A percentile compares a stretch with the other conserved stretches of the same genome.
These are phyloP conservation scores for Yamadazyma diospyri DNA, from an alignment of 1,139 yeast genomes.

Conservation along the genomic window DNA sequence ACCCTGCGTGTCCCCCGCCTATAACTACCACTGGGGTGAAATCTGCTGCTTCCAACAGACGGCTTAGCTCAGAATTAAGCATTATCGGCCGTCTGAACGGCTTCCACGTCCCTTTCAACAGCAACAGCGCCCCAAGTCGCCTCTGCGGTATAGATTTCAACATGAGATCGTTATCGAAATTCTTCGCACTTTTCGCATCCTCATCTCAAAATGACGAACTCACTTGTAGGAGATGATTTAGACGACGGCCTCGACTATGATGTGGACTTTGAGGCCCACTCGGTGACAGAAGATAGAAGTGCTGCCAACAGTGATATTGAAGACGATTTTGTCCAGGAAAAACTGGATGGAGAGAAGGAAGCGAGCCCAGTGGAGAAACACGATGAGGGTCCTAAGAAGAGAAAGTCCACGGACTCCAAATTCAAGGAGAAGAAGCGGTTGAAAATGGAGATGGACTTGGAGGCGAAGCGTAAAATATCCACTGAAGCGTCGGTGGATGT, in stretches of 20 bases:
- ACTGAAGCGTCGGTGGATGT: conserved; percentile 45
- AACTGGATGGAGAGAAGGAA: neutral
- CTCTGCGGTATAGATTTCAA: no score
- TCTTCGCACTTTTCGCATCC: conserved; percentile 9
- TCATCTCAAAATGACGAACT: conserved; percentile 7
- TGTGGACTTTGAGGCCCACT: no score
- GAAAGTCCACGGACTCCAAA: conserved; percentile 29
- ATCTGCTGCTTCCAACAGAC: conserved; percentile 27
- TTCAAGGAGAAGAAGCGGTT: conserved; percentile 50
- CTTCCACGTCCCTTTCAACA: no score
- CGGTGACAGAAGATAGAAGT: no score
- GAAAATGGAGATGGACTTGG: conserved; percentile 57
- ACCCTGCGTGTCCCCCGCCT: conserved; percentile 99
- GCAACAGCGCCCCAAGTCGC: no score
- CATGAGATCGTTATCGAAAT: neutral
- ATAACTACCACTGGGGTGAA: conserved; percentile 74
- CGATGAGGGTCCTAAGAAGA: conserved; percentile 24
- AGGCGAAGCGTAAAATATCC: conserved; percentile 49
- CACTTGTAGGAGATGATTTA: conserved; percentile 47
- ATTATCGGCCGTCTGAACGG: conserved; percentile 5
- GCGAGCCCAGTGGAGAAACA: no score
- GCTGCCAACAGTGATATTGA: neutral
- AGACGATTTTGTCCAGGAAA: neutral
- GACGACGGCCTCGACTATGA: conserved; percentile 66
- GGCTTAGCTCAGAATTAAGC: conserved; percentile 38